Evolutionary conservation across 176 grass and related monocot species (phyloP), one percentile per base, ranked within the genome.

Genomic region (Musa schizocarpa): DNA sequence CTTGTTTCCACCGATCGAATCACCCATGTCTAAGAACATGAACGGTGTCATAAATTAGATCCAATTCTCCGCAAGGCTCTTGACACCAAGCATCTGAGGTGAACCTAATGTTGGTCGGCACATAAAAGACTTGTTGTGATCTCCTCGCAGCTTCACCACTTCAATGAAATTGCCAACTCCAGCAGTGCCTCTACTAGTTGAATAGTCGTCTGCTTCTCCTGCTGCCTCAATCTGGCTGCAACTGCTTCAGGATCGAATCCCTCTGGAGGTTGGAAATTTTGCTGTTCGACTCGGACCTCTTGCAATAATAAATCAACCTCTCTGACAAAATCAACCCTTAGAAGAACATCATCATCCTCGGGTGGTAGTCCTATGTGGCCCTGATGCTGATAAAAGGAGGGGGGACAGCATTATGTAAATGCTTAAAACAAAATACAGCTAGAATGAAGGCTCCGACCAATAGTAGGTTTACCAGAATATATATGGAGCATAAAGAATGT

Each of bases 291-390:
- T 80, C 81, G 77, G 56, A 97, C 89, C 72, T 97, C 93, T 78
- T 90, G 83, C 43, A 97, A 81, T 50, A 97, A 64, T 54, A 74
- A 79, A 20, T 90, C 86, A 14, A 97, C 87, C 80, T 90, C 93
- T 76, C 86, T 92, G 19, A 97, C 74, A 82, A 97, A 97, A 67
- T 97, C 93, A 75, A 90, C 84, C 81, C 93, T 97, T 55, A 93
- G 83, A 50, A 97, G 79, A 49, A 84, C 57, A 59, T 97, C 87
- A 53, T 88, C 86, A 0, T 85, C 87, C 80, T 88, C 85, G 65
- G 90, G 89, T 25, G 87, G 93, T 68, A 97, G 65, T 68, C 84
- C 88, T 48, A 96, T 86, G 52, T 80, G 78, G 11, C 83, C 89
- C 63, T 92, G 75, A 79, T 74, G 74, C 93, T 97, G 81, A 53